Base-by-base conservation (phyloP, 169 alveolate species). In the Plasmodium adleri region DNA sequence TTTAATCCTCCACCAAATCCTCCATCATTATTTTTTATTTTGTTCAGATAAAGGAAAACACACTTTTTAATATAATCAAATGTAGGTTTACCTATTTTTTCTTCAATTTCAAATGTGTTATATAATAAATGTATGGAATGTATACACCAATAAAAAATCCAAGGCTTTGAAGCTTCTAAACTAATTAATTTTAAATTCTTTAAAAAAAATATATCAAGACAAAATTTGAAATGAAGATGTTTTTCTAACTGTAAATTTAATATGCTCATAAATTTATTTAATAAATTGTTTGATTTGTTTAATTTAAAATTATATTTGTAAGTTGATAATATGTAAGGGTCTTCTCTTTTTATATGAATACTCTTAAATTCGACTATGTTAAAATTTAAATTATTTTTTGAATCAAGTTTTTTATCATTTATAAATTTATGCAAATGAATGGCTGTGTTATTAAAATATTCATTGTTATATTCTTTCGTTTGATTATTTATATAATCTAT, bases 1-100 rank as follows among this genome's bases (percentile, higher is more conserved):
- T 93, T 92, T 32, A 91, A 93, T 13, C 98, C 98, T 15, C 99
- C 99, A 12, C 98, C 96, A 88, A 97, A 97, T 0, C 98, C 99
- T 28, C 98, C 99, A 15, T 88, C 56, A 45, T 52, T 64, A 74
- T 94, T 80, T 80, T 80, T 66, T 20, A 80, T 80, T 80, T 80
- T 80, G 32, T 80, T 80, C 66, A 80, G 58, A 68, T 80, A 80
- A 62, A 13, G 56, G 72, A 80, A 68, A 22, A 80, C 74, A 72
- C 83, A 67, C 13, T 80, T 70, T 68, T 80, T 80, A 54, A 80
- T 80, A 1, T 49, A 67, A 80, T 60, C 28, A 67, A 80, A 80
- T 49, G 90, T 80, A 10, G 22, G 32, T 49, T 80, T 80, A 39
- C 83, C 45, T 56, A 80, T 32, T 62, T 80, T 80, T 50, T 80